These are phyloP conservation scores for Pleurotus platypus DNA, from an alignment of 768 basidiomycete species.

Conservation along the genomic window DNA sequence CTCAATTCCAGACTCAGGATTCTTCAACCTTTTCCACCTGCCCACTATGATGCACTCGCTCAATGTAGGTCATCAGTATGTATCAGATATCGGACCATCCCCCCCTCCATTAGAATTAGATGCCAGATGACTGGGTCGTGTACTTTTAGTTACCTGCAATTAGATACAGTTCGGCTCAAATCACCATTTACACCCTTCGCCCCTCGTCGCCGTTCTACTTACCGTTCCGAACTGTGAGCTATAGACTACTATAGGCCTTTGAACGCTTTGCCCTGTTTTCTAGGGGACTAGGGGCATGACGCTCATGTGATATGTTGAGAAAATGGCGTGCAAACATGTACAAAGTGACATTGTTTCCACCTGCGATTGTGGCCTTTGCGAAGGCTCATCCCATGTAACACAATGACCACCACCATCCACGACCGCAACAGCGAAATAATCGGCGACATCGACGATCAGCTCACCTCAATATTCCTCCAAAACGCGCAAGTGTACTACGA, in stretches of 20 bases:
- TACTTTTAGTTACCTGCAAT: too few relatives aligned
- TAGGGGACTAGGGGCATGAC: too few relatives aligned
- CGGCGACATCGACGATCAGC: constrained; percentile 65
- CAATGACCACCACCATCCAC: constrained; percentile 17
- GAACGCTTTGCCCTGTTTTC: too few relatives aligned
- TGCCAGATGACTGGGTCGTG: not conserved
- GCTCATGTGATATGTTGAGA: constrained; percentile 4
- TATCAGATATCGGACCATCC: not conserved
- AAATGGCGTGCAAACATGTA: constrained; percentile 2
- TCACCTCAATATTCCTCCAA: constrained; percentile 61
- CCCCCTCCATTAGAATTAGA: not conserved
- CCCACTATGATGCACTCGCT: not conserved
- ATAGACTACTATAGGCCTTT: too few relatives aligned
- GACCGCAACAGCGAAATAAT: constrained; percentile 71
- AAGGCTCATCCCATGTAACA: constrained; percentile 1
- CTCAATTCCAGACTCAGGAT: not conserved
- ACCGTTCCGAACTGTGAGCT: too few relatives aligned
- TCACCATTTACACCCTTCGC: too few relatives aligned
- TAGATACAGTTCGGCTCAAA: too few relatives aligned
- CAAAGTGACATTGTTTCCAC: constrained; percentile 1
- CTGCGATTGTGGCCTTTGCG: not conserved
- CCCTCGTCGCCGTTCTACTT: too few relatives aligned
- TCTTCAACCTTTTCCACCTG: not conserved
- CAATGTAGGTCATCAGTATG: not conserved
- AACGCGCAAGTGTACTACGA: constrained; percentile 54